Evolutionary conservation across 2,329 filamentous ascomycete species (phyloP), one percentile per base, ranked within the genome.

Genomic region (Aspergillus niger): DNA sequence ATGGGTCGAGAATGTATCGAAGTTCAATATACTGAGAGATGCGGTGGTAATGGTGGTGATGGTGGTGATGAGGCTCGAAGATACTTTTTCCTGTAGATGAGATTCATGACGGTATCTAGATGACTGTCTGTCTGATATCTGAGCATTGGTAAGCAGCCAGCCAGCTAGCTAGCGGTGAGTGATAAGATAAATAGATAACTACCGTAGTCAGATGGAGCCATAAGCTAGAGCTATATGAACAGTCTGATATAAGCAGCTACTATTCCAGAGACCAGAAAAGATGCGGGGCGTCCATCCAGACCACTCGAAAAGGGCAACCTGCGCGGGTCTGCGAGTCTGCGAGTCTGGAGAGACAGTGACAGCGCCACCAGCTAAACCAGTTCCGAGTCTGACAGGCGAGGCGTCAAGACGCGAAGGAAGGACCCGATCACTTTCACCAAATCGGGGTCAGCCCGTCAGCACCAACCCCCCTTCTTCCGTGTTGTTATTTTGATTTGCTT

Each of bases 391-490:
- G 41, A 22, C 6, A 44, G 32, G 17, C 32, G 32, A 28, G 22
- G 51, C 11, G 51, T 41, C 13, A 22, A 26, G 20, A n/a, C 24
- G 41, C 22, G 47, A 28, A 50, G 28, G 36, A 60, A 39, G 15
- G 10, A 32, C 11, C 38, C 24, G 30, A 38, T 41, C 20, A 58
- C 22, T 50, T 30, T 50, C 58, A 17, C 20, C 10, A 24, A 44
- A 44, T 43, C 41, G 39, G 55, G 62, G 53, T 56, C 51, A 43
- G 41, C 41, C 32, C 41, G 41, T 44, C 41, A 44, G 41, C 41
- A 44, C 41, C 41, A 44, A 13, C 30, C 30, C 30, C 32, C 32
- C 32, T 30, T 7, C 11, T 36, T 36, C 11, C 6, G 26, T 26
- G 11, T 36, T 36, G 13, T 36, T 36, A 5, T 36, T 15, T 15